These are phyloP conservation scores for Diphasiastrum complanatum DNA, from an alignment of 83 land plant species.

Conservation along the genomic window DNA sequence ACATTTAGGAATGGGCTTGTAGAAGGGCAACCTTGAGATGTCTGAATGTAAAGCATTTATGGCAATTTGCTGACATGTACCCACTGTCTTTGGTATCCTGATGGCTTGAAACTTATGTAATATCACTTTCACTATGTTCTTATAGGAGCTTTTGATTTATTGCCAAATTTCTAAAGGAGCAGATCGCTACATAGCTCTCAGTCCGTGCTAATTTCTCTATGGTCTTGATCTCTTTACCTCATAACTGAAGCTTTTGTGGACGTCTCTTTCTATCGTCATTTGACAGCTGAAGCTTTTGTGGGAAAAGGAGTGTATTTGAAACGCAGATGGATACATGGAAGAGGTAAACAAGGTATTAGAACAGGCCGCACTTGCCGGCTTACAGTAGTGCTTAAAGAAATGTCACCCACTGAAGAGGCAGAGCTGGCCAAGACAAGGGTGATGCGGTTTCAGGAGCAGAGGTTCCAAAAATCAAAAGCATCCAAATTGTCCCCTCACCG, in stretches of 20 bases:
- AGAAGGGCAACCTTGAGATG: no score
- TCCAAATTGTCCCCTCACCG: no score
- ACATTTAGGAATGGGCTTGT: not conserved
- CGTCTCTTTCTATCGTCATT: slow-evolving; percentile 5
- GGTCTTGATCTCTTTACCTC: not conserved
- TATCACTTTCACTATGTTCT: not conserved
- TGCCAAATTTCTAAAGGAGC: no score
- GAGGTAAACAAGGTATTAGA: slow-evolving; percentile 67
- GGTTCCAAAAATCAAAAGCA: no score
- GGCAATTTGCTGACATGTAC: no score
- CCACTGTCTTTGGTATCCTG: no score
- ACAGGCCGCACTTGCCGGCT: slow-evolving; percentile 65
- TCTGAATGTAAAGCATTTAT: no score
- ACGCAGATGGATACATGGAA: slow-evolving; percentile 44
- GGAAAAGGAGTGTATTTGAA: slow-evolving; percentile 47
- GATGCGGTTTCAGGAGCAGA: slow-evolving; percentile 46
- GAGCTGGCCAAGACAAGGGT: slow-evolving; percentile 60
- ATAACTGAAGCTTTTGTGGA: not conserved
- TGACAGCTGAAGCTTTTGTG: slow-evolving; percentile 89
- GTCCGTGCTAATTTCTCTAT: not conserved
- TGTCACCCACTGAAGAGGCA: slow-evolving; percentile 74
- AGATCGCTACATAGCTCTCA: no score
- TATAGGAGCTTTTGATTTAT: no score
- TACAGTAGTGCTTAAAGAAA: slow-evolving; percentile 81
- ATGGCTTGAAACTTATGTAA: not conserved